Evolutionary conservation across 2,329 filamentous ascomycete species (phyloP).

Genomic region (Hypoxylon sp.): DNA sequence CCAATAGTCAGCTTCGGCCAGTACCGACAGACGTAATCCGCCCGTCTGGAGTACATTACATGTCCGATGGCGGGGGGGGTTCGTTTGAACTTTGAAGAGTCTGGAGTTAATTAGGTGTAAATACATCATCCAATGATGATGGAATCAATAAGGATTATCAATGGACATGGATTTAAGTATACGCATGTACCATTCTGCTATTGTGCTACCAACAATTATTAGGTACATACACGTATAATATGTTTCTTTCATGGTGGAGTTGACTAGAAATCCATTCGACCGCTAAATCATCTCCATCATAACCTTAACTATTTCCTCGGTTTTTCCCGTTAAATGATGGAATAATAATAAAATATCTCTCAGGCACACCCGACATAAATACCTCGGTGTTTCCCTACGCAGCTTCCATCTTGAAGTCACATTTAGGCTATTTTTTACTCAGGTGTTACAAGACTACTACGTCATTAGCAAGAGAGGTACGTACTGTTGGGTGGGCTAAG

Average conservation of each 20-base stretch:
- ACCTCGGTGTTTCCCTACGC: conserved; percentile 13
- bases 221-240: not conserved
- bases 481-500: conserved; percentile 9
- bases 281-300: too few species aligned
- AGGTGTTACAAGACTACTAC: conserved; percentile 22
- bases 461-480: conserved; percentile 29
- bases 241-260: not conserved
- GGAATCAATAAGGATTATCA: conserved; percentile 17
- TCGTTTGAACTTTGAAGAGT: too few species aligned
- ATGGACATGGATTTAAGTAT: too few species aligned
- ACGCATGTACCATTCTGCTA: too few species aligned
- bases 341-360: too few species aligned
- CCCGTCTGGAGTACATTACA: too few species aligned
- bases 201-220: not conserved
- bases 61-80: conserved; percentile 9
- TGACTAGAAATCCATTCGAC: conserved; percentile 8
- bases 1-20: conserved; percentile 5
- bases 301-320: conserved; percentile 9
- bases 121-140: conserved; percentile 13
- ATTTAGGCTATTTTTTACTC: conserved; percentile 34
- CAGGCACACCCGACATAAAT: too few species aligned
- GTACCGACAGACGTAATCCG: not conserved
- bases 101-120: too few species aligned
- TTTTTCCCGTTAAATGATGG: too few species aligned
- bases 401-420: conserved; percentile 11